Evolutionary conservation across 495 filamentous ascomycete genomes (phyloP).

Genomic region (Penicillium waksmanii): DNA sequence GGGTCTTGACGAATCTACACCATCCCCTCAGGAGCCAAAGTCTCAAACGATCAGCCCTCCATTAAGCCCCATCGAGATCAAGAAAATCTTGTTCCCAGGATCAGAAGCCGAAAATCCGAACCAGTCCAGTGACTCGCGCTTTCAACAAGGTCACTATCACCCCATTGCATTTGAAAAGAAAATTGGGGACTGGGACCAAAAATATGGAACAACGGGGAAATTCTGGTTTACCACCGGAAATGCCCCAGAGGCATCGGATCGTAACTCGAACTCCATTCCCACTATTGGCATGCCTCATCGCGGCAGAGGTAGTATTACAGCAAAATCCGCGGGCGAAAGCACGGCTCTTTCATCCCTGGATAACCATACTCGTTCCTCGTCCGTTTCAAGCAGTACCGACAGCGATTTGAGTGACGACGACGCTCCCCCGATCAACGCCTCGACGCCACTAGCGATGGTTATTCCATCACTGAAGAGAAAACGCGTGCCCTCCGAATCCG

Average conservation of each 20-base stretch:
- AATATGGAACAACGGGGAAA: constrained; percentile 54
- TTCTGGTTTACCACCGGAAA: constrained; percentile 47
- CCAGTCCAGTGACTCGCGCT: constrained; percentile 12
- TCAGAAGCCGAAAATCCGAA: constrained; percentile 15
- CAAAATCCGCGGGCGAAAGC: constrained; percentile 13
- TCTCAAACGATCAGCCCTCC: constrained; percentile 51
- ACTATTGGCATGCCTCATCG: constrained; percentile 46
- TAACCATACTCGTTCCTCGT: constrained; percentile 18
- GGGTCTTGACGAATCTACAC: constrained; percentile 3
- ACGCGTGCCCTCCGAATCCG: constrained; percentile 42
- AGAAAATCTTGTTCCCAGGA: constrained; percentile 49
- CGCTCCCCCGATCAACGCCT: constrained; percentile 25
- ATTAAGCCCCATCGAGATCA: constrained; percentile 52
- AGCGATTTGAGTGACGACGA: constrained; percentile 42
- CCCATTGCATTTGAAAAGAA: constrained; percentile 52
- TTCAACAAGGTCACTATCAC: constrained; percentile 49
- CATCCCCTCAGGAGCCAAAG: constrained; percentile 25
- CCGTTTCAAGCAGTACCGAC: constrained; percentile 36
- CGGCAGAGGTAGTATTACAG: constrained; percentile 15
- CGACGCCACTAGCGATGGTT: constrained; percentile 17
- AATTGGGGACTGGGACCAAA: constrained; percentile 50
- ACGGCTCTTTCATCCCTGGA: constrained; percentile 14
- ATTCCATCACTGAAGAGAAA: constrained; percentile 44
- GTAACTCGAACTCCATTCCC: constrained; percentile 36
- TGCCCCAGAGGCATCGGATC: constrained; percentile 11